These are phyloP conservation scores for Aureobasidium sp. DNA, from an alignment of 2,329 filamentous ascomycete genomes.

Conservation along the genomic window DNA sequence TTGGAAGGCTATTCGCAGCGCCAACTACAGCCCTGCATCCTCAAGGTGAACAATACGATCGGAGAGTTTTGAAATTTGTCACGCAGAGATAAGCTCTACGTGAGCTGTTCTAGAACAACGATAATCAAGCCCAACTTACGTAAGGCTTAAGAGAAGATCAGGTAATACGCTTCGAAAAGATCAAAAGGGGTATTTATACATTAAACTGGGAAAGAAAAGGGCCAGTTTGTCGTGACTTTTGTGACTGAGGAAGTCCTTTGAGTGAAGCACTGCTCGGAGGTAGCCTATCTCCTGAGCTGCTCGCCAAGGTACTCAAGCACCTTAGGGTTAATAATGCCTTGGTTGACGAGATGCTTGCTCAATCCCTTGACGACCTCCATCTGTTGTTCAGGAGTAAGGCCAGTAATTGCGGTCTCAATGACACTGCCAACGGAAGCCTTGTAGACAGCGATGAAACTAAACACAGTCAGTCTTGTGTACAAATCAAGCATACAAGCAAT, in stretches of 20 bases:
- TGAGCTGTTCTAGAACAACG: not conserved
- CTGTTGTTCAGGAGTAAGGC: slow-evolving; percentile 81
- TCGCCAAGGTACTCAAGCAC: slow-evolving; percentile 33
- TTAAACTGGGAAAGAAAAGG: slow-evolving; percentile 1
- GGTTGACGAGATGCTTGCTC: slow-evolving; percentile 56
- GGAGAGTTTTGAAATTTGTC: not conserved
- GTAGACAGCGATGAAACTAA: slow-evolving; percentile 82
- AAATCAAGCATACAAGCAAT: no score
- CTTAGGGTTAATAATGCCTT: slow-evolving; percentile 48
- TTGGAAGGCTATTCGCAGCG: no score
- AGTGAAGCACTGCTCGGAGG: not conserved
- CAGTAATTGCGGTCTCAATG: slow-evolving; percentile 84
- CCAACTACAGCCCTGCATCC: not conserved
- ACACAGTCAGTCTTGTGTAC: not conserved
- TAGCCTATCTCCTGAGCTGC: slow-evolving; percentile 17
- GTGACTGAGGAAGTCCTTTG: not conserved
- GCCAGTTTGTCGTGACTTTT: slow-evolving; percentile 6
- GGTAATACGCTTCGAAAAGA: not conserved
- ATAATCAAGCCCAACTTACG: not conserved
- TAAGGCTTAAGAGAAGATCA: not conserved
- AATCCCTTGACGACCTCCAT: slow-evolving; percentile 63
- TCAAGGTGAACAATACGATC: not conserved
- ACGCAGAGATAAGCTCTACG: not conserved
- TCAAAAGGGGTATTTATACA: slow-evolving; percentile 10
- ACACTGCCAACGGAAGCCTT: slow-evolving; percentile 78